Evolutionary conservation across 768 basidiomycete species (phyloP).

Genomic region (Lactarius tabidus): DNA sequence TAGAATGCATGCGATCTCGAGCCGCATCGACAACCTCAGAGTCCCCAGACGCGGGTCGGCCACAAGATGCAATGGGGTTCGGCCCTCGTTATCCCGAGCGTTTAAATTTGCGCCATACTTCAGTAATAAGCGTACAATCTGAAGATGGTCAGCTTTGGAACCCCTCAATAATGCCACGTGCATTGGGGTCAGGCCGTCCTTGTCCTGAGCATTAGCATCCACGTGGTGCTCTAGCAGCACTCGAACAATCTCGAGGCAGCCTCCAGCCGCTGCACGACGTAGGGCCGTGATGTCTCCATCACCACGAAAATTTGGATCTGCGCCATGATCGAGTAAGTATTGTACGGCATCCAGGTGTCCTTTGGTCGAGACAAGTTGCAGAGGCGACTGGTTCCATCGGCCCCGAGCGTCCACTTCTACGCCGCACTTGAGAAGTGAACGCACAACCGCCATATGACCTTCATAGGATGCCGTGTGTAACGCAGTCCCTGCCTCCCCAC

Average conservation of each 20-base stretch:
- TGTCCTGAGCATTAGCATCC: neutral
- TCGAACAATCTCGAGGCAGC: neutral
- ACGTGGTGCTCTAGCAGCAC: neutral
- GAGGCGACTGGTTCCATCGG: neutral
- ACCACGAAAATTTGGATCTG: neutral
- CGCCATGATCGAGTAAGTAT: neutral
- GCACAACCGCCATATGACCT: neutral
- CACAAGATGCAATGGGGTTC: neutral
- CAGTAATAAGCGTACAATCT: neutral
- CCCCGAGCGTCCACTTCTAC: neutral
- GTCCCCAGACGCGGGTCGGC: neutral
- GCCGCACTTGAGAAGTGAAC: neutral
- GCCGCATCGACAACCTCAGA: neutral
- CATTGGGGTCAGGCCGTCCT: neutral
- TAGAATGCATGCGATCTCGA: neutral
- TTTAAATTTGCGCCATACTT: neutral
- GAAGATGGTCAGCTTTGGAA: neutral
- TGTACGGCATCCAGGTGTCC: neutral
- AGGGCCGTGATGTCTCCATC: neutral
- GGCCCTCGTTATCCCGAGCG: neutral
- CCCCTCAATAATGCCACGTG: neutral
- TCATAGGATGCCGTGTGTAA: neutral
- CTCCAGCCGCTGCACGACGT: fast-evolving
- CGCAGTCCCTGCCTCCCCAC: neutral
- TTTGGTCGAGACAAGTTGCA: neutral